A percentile compares a stretch with the other conserved stretches of the same genome.
phyloP scores from a whole-genome alignment of 495 filamentous ascomycete species.

The Entonaema liquescens region DNA sequence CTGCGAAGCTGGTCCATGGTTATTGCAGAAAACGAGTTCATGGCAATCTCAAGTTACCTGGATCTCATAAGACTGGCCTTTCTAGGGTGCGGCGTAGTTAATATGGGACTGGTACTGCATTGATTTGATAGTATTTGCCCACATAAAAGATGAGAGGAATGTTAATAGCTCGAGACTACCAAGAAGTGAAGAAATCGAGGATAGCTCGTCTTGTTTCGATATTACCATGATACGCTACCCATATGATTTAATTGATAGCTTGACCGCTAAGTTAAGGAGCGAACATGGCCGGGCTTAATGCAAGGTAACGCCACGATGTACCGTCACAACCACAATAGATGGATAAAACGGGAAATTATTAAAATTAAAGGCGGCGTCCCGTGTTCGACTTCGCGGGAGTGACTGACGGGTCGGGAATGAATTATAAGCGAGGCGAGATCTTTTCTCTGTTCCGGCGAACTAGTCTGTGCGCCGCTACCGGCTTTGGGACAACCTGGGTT shows the following conservation, averaged over 20 bases:
- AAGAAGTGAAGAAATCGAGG: background rate
- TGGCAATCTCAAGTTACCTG: constrained; percentile 12
- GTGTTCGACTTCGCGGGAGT: constrained; percentile 16
- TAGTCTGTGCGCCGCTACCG: constrained; percentile 38
- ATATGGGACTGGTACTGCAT: background rate
- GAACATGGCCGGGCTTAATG: constrained; percentile 24
- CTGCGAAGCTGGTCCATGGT: background rate
- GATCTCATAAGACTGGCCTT: constrained; percentile 11
- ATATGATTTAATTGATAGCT: constrained; percentile 7
- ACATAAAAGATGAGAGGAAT: background rate
- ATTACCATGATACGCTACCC: background rate
- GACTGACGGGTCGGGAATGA: constrained; percentile 14
- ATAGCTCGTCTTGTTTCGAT: background rate
- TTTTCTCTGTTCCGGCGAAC: constrained; percentile 33
- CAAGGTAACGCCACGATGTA: constrained; percentile 28
- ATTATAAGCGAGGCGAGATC: constrained; percentile 35
- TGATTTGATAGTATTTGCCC: background rate
- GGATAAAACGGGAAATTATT: constrained; percentile 11
- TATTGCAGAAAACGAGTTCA: constrained; percentile 7
- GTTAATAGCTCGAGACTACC: background rate
- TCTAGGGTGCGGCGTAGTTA: background rate
- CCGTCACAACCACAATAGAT: constrained; percentile 26
- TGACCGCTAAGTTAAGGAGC: constrained; percentile 16
- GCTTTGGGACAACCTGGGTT: constrained; percentile 12
- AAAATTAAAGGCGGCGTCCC: constrained; percentile 16